Evolutionary conservation across 192 early-diverging fungal species (phyloP).

Genomic region (Backusella circina): DNA sequence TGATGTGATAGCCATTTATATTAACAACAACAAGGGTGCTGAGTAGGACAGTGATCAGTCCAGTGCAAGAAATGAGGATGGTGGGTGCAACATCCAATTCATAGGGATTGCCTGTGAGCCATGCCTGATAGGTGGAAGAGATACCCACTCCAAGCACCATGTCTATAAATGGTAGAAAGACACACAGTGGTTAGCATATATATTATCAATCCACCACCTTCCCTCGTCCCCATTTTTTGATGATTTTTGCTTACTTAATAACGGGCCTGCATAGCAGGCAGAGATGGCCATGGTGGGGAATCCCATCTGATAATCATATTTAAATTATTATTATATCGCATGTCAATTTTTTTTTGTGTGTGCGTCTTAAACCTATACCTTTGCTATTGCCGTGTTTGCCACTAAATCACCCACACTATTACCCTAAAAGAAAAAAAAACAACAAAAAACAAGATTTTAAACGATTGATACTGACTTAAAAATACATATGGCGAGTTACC

Average conservation of each 20-base stretch:
- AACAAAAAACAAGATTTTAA: neutral
- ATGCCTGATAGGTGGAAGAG: slow-evolving; percentile 54
- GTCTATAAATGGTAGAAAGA: slow-evolving; percentile 37
- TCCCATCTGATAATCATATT: slow-evolving; percentile 58
- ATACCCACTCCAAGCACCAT: slow-evolving; percentile 82
- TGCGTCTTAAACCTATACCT: neutral
- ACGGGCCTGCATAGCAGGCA: slow-evolving; percentile 90
- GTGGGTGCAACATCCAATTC: slow-evolving; percentile 58
- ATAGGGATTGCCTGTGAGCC: slow-evolving; percentile 46
- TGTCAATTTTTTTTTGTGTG: neutral
- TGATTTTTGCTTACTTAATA: slow-evolving; percentile 66
- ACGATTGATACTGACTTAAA: neutral
- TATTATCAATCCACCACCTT: neutral
- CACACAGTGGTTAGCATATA: neutral
- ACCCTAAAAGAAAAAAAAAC: slow-evolving; percentile 41
- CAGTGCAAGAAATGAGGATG: slow-evolving; percentile 61
- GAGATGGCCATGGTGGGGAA: slow-evolving; percentile 94
- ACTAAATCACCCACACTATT: slow-evolving; percentile 86
- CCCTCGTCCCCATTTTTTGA: neutral
- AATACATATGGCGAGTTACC: slow-evolving; percentile 38
- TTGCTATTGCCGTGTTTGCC: slow-evolving; percentile 84
- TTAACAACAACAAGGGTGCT: slow-evolving; percentile 54
- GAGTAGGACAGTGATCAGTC: slow-evolving; percentile 55
- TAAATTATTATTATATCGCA: neutral
- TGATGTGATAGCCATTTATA: slow-evolving; percentile 56